These are phyloP conservation scores for Mortierella polycephala DNA, from an alignment of 371 early-diverging fungal genomes.

Conservation along the genomic window DNA sequence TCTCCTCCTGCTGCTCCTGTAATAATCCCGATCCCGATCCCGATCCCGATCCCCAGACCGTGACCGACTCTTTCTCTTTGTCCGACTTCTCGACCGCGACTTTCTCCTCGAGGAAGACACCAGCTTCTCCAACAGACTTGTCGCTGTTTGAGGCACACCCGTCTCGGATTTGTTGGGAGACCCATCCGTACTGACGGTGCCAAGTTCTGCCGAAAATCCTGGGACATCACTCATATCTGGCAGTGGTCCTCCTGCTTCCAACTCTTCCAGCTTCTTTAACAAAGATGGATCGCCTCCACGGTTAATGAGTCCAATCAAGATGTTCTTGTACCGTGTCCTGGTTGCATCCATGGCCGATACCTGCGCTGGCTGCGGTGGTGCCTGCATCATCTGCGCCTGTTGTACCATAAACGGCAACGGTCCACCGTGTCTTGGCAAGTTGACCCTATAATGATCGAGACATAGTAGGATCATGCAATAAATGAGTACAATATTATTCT, in stretches of 20 bases:
- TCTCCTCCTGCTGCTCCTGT: slow-evolving; percentile 35
- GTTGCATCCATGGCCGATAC: slow-evolving; percentile 27
- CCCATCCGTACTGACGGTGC: slow-evolving; percentile 12
- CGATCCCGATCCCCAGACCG: slow-evolving; percentile 26
- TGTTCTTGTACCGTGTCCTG: slow-evolving; percentile 29
- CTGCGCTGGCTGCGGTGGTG: slow-evolving; percentile 21
- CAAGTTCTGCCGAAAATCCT: slow-evolving; percentile 21
- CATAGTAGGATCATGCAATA: neutral
- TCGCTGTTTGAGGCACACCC: slow-evolving; percentile 10
- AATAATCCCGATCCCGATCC: slow-evolving; percentile 32
- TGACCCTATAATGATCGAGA: slow-evolving; percentile 20
- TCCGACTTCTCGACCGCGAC: slow-evolving; percentile 36
- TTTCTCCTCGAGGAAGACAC: slow-evolving; percentile 33
- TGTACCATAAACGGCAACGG: slow-evolving; percentile 46
- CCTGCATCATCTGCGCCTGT: slow-evolving; percentile 47
- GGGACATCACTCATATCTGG: slow-evolving; percentile 33
- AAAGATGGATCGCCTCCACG: slow-evolving; percentile 46
- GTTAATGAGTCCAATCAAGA: slow-evolving; percentile 37
- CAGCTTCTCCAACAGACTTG: slow-evolving; percentile 29
- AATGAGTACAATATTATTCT: too few relatives aligned
- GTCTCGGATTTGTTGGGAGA: slow-evolving; percentile 14
- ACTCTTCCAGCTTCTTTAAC: slow-evolving; percentile 45
- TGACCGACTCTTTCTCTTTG: slow-evolving; percentile 40
- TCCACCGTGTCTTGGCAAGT: slow-evolving; percentile 37
- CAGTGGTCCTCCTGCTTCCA: slow-evolving; percentile 36